Percentiles rank a stretch among this genome's conserved stretches.
These are phyloP conservation scores for Xylariaceae sp. DNA, from an alignment of 2,329 filamentous ascomycete genomes.

Conservation along the genomic window DNA sequence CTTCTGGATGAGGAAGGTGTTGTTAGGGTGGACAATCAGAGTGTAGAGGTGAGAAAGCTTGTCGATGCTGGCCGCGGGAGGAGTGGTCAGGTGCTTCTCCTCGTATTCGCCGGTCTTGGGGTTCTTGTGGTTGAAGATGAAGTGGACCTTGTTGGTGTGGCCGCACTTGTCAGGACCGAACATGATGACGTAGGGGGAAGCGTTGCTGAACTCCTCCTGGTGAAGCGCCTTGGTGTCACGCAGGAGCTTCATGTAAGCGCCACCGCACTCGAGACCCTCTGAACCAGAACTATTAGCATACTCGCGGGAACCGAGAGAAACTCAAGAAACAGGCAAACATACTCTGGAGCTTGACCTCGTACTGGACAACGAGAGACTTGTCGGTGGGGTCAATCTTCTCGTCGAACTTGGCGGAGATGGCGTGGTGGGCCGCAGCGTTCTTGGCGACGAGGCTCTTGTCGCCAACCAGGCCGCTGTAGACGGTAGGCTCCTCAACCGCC, in stretches of 20 bases:
- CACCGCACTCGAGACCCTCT: slow-evolving; percentile 96
- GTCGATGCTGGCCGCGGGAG: slow-evolving; percentile 79
- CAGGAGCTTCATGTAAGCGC: slow-evolving; percentile 98
- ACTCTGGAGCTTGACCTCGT: slow-evolving; percentile 99
- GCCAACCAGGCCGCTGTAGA: slow-evolving; percentile 87
- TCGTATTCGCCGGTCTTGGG: slow-evolving; percentile 99
- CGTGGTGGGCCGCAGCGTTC: slow-evolving; percentile 96
- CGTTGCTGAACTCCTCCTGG: slow-evolving; percentile 95
- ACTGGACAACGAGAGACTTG: slow-evolving; percentile 95
- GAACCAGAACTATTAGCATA: slow-evolving; percentile 29
- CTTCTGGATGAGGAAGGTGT: slow-evolving; percentile 88
- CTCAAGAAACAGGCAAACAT: slow-evolving; percentile 39
- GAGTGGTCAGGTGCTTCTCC: slow-evolving; percentile 92
- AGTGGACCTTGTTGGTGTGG: slow-evolving; percentile 95
- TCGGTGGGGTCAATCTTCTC: slow-evolving; percentile 96
- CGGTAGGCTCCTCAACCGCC: slow-evolving; percentile 87
- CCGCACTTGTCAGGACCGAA: slow-evolving; percentile 99
- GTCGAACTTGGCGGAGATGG: slow-evolving; percentile 97
- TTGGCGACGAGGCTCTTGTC: slow-evolving; percentile 98
- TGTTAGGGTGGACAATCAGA: slow-evolving; percentile 91
- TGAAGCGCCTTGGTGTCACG: slow-evolving; percentile 96
- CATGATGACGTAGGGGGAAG: slow-evolving; percentile 98
- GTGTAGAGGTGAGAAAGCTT: slow-evolving; percentile 96
- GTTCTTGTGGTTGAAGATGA: slow-evolving; percentile 99
- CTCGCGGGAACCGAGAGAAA: not conserved